Evolutionary conservation across 164 flowering plant genomes (phyloP), one percentile per base, ranked within the genome.

Genomic region (Nelumbo lutea): DNA sequence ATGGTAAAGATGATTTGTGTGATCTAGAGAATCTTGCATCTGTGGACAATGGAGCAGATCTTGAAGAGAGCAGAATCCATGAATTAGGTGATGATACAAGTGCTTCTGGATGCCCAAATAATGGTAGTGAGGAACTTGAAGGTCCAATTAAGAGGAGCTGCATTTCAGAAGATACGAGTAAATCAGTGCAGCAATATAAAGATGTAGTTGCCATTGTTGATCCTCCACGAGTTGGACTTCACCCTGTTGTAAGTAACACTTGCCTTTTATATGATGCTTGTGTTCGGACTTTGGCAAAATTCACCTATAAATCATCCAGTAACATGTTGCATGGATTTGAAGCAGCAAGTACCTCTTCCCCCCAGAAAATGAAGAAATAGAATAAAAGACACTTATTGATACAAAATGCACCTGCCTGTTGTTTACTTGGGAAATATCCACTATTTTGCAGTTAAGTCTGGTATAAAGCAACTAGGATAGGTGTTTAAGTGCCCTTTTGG

Each of bases 161-260:
- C 67, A 59, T 72, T 44, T 65, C 82, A 39, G 77, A 83, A 73
- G 77, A 57, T 66, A 79, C 46, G 68, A 73, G 66, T 66, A 67
- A 61, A 53, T 48, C 78, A 27, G 1, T 40, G 51, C 73, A 53
- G 55, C 82, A 78, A 50, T 89, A 81, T 67, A 85, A 83, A 77
- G 81, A 93, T 77, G 83, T 93, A 27, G 96, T 93, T 69, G 96
- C 91, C 50, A 93, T 93, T 53, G 98, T 93, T 64, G 98, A 93
- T 81, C 98, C 98, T 70, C 98, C 98, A 68, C 88, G 95, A n/a
- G 80, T 71, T 59, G 98, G 98, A 56, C 89, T 93, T 73, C 97
- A 95, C 82, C 97, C 96, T n/a, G 82, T 77, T 71, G 97, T 94
- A 82, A 85, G 97, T 80, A 45, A 9, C 6, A n/a, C 42, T 1